Evolutionary conservation across 2,329 filamentous ascomycete species (phyloP).

Genomic region (Fusarium keratoplasticum): DNA sequence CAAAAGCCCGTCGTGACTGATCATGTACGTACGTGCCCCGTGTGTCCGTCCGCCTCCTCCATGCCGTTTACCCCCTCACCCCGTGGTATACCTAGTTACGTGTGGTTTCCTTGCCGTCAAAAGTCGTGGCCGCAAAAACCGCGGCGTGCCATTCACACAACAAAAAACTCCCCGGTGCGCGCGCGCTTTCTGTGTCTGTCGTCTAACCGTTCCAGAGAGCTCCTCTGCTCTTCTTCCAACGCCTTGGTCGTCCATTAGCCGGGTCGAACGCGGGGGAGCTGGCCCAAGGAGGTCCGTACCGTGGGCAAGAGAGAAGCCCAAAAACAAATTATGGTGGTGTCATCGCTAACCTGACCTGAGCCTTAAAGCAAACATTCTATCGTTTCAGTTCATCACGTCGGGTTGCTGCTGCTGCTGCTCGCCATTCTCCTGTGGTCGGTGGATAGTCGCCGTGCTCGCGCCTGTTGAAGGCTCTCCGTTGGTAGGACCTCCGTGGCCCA

Average conservation of each 20-base stretch:
- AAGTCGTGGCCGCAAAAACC: constrained; percentile 33
- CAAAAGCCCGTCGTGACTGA: constrained; percentile 27
- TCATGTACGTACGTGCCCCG: constrained; percentile 23
- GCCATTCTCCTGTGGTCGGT: constrained; percentile 41
- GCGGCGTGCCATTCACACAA: constrained; percentile 19
- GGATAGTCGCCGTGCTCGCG: constrained; percentile 54
- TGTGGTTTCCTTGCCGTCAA: constrained; percentile 33
- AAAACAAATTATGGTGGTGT: constrained; percentile 27
- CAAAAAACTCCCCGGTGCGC: constrained; percentile 36
- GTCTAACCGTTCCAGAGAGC: constrained; percentile 30
- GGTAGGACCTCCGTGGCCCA: constrained; percentile 39
- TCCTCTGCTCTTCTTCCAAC: constrained; percentile 36
- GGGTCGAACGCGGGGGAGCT: neutral
- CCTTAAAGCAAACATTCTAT: constrained; percentile 18
- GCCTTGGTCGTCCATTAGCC: constrained; percentile 16
- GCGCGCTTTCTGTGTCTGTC: constrained; percentile 22
- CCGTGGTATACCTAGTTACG: constrained; percentile 35
- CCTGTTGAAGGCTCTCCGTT: constrained; percentile 43
- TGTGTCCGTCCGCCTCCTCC: constrained; percentile 15
- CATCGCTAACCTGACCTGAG: constrained; percentile 20
- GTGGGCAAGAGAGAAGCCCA: constrained; percentile 20
- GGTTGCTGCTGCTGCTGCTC: constrained; percentile 13
- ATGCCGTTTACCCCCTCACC: constrained; percentile 17
- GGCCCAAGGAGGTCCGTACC: constrained; percentile 21
- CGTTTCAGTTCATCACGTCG: constrained; percentile 39